Evolutionary conservation across 2,329 filamentous ascomycete species (phyloP).

Genomic region (Epichloe uncinata): DNA sequence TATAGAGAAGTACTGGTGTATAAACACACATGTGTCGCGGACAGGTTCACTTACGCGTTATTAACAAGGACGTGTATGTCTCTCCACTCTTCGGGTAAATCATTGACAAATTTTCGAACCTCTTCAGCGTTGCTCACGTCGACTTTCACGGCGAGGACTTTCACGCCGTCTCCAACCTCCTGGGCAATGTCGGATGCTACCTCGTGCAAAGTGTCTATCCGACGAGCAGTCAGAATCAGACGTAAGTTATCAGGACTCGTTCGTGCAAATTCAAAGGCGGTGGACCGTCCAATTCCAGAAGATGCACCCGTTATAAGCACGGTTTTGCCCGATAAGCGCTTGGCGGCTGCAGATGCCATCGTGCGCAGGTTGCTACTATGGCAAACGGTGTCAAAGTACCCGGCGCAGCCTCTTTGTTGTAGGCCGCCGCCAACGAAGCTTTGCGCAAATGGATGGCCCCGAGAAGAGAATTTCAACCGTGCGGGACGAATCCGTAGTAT

Average conservation of each 20-base stretch:
- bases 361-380: not conserved
- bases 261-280: constrained; percentile 84
- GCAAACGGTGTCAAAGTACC: not conserved
- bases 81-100: constrained; percentile 67
- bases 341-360: constrained; percentile 46
- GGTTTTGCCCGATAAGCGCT: constrained; percentile 87
- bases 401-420: not conserved
- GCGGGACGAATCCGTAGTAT: not conserved
- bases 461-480: not conserved
- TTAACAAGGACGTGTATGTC: constrained; percentile 86
- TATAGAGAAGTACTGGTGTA: not conserved
- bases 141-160: constrained; percentile 69
- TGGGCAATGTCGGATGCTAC: constrained; percentile 62
- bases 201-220: constrained; percentile 64
- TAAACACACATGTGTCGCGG: not conserved
- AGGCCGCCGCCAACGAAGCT: not conserved
- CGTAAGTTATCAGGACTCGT: constrained; percentile 68
- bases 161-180: constrained; percentile 66
- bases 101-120: constrained; percentile 56
- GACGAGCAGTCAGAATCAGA: constrained; percentile 78
- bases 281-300: constrained; percentile 75
- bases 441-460: too few relatives aligned
- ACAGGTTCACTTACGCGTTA: constrained; percentile 61
- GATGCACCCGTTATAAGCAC: constrained; percentile 84
- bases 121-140: constrained; percentile 75